phyloP scores from a whole-genome alignment of 2,329 filamentous ascomycete genomes.

The Byssochlamys sp. region DNA sequence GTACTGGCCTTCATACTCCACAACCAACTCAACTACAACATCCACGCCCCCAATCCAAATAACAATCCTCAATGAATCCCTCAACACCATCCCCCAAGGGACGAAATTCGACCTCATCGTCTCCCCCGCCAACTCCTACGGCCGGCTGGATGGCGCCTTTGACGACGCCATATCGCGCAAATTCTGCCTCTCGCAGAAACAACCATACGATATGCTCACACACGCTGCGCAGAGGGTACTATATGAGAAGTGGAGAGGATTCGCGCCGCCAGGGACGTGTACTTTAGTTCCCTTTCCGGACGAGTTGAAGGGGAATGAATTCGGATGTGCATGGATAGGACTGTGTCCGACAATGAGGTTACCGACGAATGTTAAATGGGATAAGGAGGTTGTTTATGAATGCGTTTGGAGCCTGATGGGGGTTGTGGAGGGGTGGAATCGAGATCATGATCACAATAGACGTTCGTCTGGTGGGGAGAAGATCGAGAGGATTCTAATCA shows the following conservation, averaged over 20 bases:
- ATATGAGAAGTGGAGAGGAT: conserved; percentile 42
- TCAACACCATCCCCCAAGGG: conserved; percentile 28
- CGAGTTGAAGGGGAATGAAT: conserved; percentile 31
- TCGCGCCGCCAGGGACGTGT: conserved; percentile 43
- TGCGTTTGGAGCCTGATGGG: conserved; percentile 45
- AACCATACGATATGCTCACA: conserved; percentile 42
- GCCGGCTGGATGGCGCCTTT: conserved; percentile 45
- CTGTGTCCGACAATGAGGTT: conserved; percentile 48
- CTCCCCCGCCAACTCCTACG: conserved; percentile 49
- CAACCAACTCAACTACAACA: conserved; percentile 3
- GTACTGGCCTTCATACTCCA: conserved; percentile 21
- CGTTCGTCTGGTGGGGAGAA: conserved; percentile 6
- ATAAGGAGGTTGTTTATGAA: conserved; percentile 46
- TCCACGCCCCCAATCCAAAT: conserved; percentile 28
- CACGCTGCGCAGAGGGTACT: conserved; percentile 35
- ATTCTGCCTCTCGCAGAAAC: conserved; percentile 32
- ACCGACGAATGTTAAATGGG: conserved; percentile 38
- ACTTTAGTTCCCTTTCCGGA: conserved; percentile 39
- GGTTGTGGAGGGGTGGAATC: conserved; percentile 42
- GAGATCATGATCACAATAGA: conserved; percentile 4
- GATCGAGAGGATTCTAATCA: conserved; percentile 42
- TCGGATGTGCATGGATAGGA: conserved; percentile 37
- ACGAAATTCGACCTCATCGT: conserved; percentile 42
- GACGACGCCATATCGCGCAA: conserved; percentile 45
- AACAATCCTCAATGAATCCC: conserved; percentile 23